Base-by-base conservation (phyloP, 768 basidiomycete species). In the Suillus cothurnatus region DNA sequence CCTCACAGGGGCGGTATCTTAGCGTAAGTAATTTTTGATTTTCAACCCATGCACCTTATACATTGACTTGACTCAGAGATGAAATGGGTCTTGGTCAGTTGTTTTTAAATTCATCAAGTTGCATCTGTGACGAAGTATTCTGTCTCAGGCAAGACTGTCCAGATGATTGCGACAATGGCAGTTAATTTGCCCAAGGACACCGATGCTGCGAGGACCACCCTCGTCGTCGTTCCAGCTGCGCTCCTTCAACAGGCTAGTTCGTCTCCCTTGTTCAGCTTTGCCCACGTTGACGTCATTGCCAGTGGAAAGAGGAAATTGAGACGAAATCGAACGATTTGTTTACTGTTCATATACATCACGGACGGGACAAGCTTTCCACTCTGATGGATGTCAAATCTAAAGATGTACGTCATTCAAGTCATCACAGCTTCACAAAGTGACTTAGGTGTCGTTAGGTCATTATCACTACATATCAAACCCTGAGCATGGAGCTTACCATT, bases 81-180 rank as follows among this genome's bases (percentile, higher is more conserved):
- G 88, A 91, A 58, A 90, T 91, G 89, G 89, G 88, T 63, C 80
- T 89, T 34, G 86, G 86, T 71, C 58, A 34, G 66, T 39, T 28
- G 17, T 28, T 38, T n/a, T 45, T 11, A 50, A 39, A 5, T 28
- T 60, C 7, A 21, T 23, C 65, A 28, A 19, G 17, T 26, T 63
- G n/a, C 28, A 66, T 19, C 34, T 64, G 43, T 28, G 41, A 36
- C 52, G 11, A 52, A 57, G 26, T 47, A 28, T 41, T 26, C 55
- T n/a, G 9, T 32, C 14, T 26, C 58, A 84, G 86, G 87, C 4
- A 90, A 92, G 77, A 91, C 90, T 9, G 86, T 92, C 2, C 90
- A 92, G 72, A 89, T 90, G 86, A 92, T 94, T 56, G 92, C 92
- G 4, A 86, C 87, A 0, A 92, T 94, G 86, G 85, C 83, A 23